phyloP scores from a whole-genome alignment of 2,329 filamentous ascomycete genomes.

The Cadophora luteo-olivacea region DNA sequence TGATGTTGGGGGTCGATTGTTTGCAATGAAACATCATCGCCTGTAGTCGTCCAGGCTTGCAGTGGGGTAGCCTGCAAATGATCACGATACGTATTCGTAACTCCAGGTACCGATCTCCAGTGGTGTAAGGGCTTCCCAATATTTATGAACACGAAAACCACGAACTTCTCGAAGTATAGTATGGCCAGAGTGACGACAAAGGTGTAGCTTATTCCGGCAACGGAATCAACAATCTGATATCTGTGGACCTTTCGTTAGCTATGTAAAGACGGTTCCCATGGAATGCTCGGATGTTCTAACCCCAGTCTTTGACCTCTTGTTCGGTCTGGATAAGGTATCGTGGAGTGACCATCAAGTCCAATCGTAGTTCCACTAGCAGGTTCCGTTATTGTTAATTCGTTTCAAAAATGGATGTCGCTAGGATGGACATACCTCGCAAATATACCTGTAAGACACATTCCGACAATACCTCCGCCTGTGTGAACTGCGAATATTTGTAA shows the following conservation, averaged over 20 bases:
- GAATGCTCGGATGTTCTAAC: constrained; percentile 1
- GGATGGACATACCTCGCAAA: constrained; percentile 64
- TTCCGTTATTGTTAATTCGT: no score
- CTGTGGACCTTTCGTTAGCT: constrained; percentile 73
- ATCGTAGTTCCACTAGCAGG: neutral
- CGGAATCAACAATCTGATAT: constrained; percentile 81
- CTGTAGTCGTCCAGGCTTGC: no score
- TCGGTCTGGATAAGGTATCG: neutral
- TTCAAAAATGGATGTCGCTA: no score
- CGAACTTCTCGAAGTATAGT: constrained; percentile 76
- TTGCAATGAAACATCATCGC: no score
- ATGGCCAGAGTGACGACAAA: constrained; percentile 79
- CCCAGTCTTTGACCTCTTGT: neutral
- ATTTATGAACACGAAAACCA: neutral
- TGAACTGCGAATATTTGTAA: constrained; percentile 90
- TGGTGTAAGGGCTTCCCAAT: no score
- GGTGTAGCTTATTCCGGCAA: constrained; percentile 76
- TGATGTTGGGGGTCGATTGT: no score
- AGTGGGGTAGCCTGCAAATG: no score
- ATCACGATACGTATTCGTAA: no score
- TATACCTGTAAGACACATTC: constrained; percentile 78
- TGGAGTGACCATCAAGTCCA: neutral
- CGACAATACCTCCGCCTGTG: constrained; percentile 76
- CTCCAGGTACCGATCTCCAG: no score
- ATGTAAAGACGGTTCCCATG: no score